phyloP scores from a whole-genome alignment of 805 yeast genomes.

The Metschnikowia shivogae region DNA sequence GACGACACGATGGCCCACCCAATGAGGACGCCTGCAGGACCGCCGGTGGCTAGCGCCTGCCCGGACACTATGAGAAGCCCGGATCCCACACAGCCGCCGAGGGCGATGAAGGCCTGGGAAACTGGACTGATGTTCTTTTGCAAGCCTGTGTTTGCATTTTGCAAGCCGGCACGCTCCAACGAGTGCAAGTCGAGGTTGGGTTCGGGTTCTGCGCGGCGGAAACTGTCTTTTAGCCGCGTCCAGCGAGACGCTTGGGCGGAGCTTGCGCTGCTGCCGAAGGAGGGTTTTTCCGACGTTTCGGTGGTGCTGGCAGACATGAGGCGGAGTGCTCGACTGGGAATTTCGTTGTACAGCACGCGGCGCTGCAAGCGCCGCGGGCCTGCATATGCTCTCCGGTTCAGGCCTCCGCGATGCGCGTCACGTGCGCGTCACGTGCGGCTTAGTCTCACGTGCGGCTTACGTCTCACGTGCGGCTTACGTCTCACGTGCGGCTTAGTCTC shows the following conservation, averaged over 20 bases:
- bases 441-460: too few species aligned
- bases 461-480: too few species aligned
- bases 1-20: constrained; percentile 40
- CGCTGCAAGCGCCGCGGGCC: constrained; percentile 12
- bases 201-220: constrained; percentile 11
- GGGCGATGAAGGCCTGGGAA: constrained; percentile 30
- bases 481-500: too few species aligned
- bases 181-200: constrained; percentile 9
- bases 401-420: constrained; percentile 4
- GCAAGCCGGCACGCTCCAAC: constrained; percentile 15
- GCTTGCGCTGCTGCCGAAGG: neutral
- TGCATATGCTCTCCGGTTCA: constrained; percentile 8
- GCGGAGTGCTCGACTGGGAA: neutral
- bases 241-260: constrained; percentile 10
- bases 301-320: constrained; percentile 8
- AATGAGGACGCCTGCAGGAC: constrained; percentile 33
- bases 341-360: constrained; percentile 1
- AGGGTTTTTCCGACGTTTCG: constrained; percentile 5
- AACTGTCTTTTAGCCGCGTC: constrained; percentile 12
- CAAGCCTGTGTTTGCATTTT: constrained; percentile 10
- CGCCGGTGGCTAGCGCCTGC: constrained; percentile 32
- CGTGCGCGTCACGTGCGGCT: neutral
- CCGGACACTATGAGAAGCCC: constrained; percentile 41
- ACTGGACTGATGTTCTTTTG: constrained; percentile 16
- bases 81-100: constrained; percentile 41